Base-by-base conservation (phyloP, 495 filamentous ascomycete species). In the Poronia punctata region DNA sequence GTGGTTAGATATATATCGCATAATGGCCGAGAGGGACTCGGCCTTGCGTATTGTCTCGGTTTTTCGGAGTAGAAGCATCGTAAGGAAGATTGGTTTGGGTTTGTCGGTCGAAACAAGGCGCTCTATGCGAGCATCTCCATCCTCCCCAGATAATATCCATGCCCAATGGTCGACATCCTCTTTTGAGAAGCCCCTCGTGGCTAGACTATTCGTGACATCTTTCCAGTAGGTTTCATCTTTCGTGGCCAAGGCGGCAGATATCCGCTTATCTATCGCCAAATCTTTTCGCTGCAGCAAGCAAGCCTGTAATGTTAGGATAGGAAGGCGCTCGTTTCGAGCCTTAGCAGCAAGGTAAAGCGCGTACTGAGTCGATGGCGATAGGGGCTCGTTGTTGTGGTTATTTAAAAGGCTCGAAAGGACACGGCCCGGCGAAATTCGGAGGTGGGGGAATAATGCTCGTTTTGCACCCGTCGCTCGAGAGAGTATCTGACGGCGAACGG, bases 21-120 rank as follows among this genome's bases (percentile, higher is more conserved):
- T 44, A 12, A 71, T 28, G n/a, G 35, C 41, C 18, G 48, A 14
- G 5, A 68, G 45, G 17, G 30, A 59, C 21, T 48, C 31, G 3
- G 42, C 37, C 8, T 64, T 46, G 7, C 40, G 45, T 19, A 67
- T 49, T 4, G 18, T 48, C 39, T 55, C 56, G 12, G 64, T 53
- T 16, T 42, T 52, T 19, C 56, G 56, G 9, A 65, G 23, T 7
- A 71, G 41, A 15, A 66, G 17, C 3, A 40, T 33, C n/a, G 64
- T 29, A 3, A 71, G 33, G 27, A 70, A 71, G 3, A 57, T 37
- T 10, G 68, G 68, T 26, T 57, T 70, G n/a, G 45, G 52, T 10
- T 24, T 38, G 15, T 53, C 45, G 36, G 56, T 55, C 5, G 48
- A 49, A 33, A 61, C 22, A 21, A 70, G 56, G 8, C 66, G 56